Evolutionary conservation across 2,329 filamentous ascomycete species (phyloP).

Genomic region (Sclerotinia minor): DNA sequence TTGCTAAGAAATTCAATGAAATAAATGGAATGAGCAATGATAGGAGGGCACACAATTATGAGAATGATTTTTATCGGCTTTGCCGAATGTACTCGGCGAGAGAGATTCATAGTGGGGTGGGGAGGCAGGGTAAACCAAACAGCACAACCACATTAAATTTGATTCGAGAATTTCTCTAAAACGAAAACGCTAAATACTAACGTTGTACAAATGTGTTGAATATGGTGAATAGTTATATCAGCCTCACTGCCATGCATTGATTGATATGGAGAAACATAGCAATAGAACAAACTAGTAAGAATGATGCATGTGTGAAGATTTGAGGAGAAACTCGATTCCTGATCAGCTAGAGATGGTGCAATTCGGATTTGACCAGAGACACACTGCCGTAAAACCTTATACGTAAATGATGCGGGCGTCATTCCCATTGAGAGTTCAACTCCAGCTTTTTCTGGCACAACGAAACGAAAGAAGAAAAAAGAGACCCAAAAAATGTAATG

Average conservation of each 20-base stretch:
- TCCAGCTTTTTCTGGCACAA: not conserved
- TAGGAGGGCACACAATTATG: too few species aligned
- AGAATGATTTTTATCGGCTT: too few species aligned
- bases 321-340: not conserved
- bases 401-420: not conserved
- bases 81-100: not conserved
- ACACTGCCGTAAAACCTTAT: not conserved
- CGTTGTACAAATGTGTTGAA: not conserved
- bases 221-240: rapidly evolving
- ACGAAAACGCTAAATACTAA: not conserved
- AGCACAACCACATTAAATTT: not conserved
- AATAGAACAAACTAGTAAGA: not conserved
- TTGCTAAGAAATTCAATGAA: too few species aligned
- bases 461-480: not conserved
- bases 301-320: not conserved
- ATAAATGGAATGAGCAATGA: too few species aligned
- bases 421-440: too few species aligned
- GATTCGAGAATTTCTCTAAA: not conserved
- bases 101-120: not conserved
- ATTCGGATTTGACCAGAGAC: not conserved
- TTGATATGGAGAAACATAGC: not conserved
- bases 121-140: not conserved
- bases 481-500: not conserved
- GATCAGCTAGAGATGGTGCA: not conserved
- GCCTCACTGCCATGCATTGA: not conserved